phyloP scores from a whole-genome alignment of 1,284 basidiomycete species.

The Porogramme epimiltina region DNA sequence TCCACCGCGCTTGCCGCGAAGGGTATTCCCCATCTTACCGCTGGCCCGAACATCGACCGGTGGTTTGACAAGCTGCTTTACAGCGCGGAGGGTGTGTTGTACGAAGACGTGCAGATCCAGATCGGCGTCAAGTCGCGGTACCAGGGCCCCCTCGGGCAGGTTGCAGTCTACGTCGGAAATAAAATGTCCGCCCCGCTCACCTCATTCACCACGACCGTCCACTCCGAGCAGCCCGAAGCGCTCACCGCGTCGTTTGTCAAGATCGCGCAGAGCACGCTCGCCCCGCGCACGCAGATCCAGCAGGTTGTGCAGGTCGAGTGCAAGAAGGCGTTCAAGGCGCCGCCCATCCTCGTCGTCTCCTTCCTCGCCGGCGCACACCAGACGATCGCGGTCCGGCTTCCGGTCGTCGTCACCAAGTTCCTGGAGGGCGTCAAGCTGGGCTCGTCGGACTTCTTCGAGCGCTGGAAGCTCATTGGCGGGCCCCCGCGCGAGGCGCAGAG shows the following conservation, averaged over 20 bases:
- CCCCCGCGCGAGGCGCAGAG: slow-evolving; percentile 89
- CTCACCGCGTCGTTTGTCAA: slow-evolving; percentile 85
- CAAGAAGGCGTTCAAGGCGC: slow-evolving; percentile 79
- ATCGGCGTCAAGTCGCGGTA: slow-evolving; percentile 96
- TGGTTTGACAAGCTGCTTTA: slow-evolving; percentile 90
- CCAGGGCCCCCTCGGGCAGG: slow-evolving; percentile 88
- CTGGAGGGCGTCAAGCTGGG: slow-evolving; percentile 90
- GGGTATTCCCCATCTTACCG: slow-evolving; percentile 50
- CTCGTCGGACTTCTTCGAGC: slow-evolving; percentile 89
- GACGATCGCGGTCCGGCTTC: slow-evolving; percentile 82
- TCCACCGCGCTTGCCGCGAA: slow-evolving; percentile 29
- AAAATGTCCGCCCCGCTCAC: slow-evolving; percentile 87
- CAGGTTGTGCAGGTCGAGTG: slow-evolving; percentile 94
- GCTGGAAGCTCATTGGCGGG: slow-evolving; percentile 97
- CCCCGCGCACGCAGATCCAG: slow-evolving; percentile 86
- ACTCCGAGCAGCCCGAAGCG: slow-evolving; percentile 73
- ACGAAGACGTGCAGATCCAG: slow-evolving; percentile 95
- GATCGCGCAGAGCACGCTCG: slow-evolving; percentile 82
- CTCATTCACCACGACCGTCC: slow-evolving; percentile 86
- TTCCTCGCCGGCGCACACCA: slow-evolving; percentile 93
- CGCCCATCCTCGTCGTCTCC: slow-evolving; percentile 86
- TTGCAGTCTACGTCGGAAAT: slow-evolving; percentile 96
- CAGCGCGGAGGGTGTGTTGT: slow-evolving; percentile 86
- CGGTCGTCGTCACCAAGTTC: slow-evolving; percentile 90
- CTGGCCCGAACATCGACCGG: slow-evolving; percentile 76